Percentiles rank a stretch among this genome's conserved stretches.
These are phyloP conservation scores for Moesziomyces parantarcticus DNA, from an alignment of 1,284 basidiomycete genomes.

Conservation along the genomic window DNA sequence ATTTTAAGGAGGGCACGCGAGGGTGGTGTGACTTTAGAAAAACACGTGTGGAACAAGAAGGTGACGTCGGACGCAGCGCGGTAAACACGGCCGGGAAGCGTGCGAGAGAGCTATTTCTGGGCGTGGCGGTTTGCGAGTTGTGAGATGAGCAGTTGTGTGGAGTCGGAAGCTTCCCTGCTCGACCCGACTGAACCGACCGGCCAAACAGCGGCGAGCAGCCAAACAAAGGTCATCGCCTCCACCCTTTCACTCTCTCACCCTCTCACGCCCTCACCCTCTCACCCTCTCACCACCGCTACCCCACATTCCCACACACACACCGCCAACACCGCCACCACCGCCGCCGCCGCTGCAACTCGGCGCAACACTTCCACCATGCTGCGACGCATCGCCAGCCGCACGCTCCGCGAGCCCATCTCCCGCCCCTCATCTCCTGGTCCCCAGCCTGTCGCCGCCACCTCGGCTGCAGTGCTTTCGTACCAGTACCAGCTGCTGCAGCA, in stretches of 20 bases:
- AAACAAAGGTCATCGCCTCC: background rate
- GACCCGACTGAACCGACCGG: background rate
- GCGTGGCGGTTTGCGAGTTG: background rate
- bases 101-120: constrained; percentile 1
- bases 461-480: constrained; percentile 44
- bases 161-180: background rate
- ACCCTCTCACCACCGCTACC: background rate
- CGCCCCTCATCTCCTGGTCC: constrained; percentile 38
- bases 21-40: constrained; percentile 11
- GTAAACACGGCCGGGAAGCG: constrained; percentile 29
- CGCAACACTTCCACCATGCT: constrained; percentile 18
- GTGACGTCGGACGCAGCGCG: constrained; percentile 12
- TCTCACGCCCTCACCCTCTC: background rate
- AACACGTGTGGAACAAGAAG: constrained; percentile 8
- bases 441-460: constrained; percentile 35
- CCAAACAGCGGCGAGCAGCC: background rate
- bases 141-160: background rate
- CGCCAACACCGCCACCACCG: background rate
- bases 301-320: constrained; percentile 1
- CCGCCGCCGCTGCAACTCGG: no score
- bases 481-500: constrained; percentile 49
- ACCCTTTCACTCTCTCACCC: background rate
- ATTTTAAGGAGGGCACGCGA: constrained; percentile 1
- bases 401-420: constrained; percentile 35
- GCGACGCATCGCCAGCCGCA: constrained; percentile 50